Evolutionary conservation across 768 basidiomycete species (phyloP), one percentile per base, ranked within the genome.

Genomic region (Flagelloscypha sp.): DNA sequence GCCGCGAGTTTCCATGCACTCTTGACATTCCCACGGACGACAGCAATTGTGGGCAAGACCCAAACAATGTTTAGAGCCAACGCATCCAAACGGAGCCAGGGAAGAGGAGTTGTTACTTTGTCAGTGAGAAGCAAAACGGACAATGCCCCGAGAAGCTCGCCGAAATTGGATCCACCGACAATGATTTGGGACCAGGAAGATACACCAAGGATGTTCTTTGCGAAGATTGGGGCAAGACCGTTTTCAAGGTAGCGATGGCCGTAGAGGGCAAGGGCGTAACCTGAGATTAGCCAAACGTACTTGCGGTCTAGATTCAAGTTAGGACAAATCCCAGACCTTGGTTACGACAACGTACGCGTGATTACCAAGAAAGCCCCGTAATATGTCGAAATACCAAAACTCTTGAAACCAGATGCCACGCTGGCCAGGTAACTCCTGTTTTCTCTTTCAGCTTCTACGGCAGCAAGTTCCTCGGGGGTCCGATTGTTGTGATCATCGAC

Each of bases 131-230:
- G 11, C 11, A 59, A 38, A 6, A 59, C 56, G 19, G 48, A 37
- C 2, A 52, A 24, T 6, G 57, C 56, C 22, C 56, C 56, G 7
- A 57, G 45, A 13, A 59, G 52, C 48, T 58, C 57, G 33, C 57
- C 57, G 35, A 59, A 55, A 30, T 59, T 59, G 9, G 57, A 59
- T 13, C 57, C 57, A 16, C 57, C 57, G 23, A 56, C 54, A 21
- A 59, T 55, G 33, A 59, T 56, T 25, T 57, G 57, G 44, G 51
- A 52, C 57, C 57, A 59, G 6, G 53, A 49, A 3, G 56, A 57
- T 7, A 41, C 42, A 6, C 46, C 48, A 18, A 59, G 47, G 17
- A 55, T 46, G 5, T 52, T 48, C 32, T 54, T 56, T 19, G 57
- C 53, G 23, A 59, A 57, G 3, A 55, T 54, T 18, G 53, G 45